Base-by-base conservation (phyloP, 176 grass and related monocot genomes). In the Dactylis glomerata region DNA sequence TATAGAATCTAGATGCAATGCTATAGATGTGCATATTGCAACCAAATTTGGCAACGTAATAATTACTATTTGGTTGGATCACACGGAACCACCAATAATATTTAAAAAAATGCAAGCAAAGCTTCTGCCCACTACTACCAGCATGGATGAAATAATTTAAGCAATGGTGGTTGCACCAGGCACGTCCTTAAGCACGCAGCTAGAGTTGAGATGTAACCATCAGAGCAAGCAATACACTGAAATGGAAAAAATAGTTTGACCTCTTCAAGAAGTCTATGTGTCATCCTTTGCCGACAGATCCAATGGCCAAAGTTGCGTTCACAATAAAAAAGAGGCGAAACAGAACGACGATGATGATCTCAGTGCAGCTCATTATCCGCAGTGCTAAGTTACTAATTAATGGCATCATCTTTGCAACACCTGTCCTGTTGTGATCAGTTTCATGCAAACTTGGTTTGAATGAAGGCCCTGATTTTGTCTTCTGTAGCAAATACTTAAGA, bases 221-320 rank as follows among this genome's bases (percentile, higher is more conserved):
- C 87, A 37, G 5, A 81, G 8, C 16, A 61, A 81, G 38, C 59
- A 41, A 33, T 19, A 14, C n/a, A 40, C 41, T 78, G 82, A 68
- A 44, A 45, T 64, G 56, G 73, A 42, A 20, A 6, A 55, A 14
- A 24, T 1, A 33, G 13, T 45, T 8, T 84, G 19, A 11, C 65
- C 15, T 22, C 55, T 34, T 31, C 44, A 74, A 74, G 44, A 88
- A 89, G 62, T 22, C 36, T 28, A 68, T 33, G 24, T 2, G 6
- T n/a, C 30, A 9, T 78, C 46, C 83, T 86, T 86, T 64, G 46
- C 79, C 73, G 73, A 82, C 79, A 90, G 22, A 82, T 82, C 73
- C 64, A 46, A 57, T 46, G 34, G 19, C 31, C 31, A 10, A 62
- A 82, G 26, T 46, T 66, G 75, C 20, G 33, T 65, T 41, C 41